phyloP scores from a whole-genome alignment of 1,139 yeast species.

The Spathaspora sp. region DNA sequence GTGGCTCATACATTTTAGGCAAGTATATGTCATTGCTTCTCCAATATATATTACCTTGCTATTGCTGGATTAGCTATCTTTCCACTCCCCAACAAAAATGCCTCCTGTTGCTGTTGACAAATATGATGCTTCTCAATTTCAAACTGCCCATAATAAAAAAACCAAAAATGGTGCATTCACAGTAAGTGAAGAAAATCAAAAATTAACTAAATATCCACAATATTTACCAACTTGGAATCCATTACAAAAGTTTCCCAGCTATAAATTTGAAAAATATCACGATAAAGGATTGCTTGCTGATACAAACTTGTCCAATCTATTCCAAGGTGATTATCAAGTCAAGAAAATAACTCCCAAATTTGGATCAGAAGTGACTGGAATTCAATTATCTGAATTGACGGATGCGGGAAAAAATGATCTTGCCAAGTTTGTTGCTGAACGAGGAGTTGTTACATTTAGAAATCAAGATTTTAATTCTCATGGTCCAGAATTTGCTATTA shows the following conservation, averaged over 20 bases:
- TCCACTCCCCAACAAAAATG: too few species aligned
- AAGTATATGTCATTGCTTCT: too few species aligned
- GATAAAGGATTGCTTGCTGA: slow-evolving; percentile 26
- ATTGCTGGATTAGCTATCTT: too few species aligned
- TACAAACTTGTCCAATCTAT: slow-evolving; percentile 16
- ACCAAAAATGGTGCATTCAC: slow-evolving; percentile 26
- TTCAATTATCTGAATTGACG: slow-evolving; percentile 27
- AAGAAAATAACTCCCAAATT: slow-evolving; percentile 26
- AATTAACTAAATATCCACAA: slow-evolving; percentile 21
- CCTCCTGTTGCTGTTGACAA: slow-evolving; percentile 19
- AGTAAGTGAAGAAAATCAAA: slow-evolving; percentile 22
- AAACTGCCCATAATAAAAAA: slow-evolving; percentile 24
- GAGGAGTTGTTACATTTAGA: slow-evolving; percentile 42
- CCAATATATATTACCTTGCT: too few species aligned
- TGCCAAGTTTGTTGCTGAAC: slow-evolving; percentile 37
- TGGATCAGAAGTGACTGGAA: slow-evolving; percentile 25
- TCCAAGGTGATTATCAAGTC: slow-evolving; percentile 12
- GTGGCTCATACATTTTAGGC: too few species aligned
- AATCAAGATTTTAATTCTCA: slow-evolving; percentile 35
- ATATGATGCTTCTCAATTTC: slow-evolving; percentile 31
- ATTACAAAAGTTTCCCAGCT: slow-evolving; percentile 23
- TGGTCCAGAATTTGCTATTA: slow-evolving; percentile 33
- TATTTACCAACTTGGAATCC: slow-evolving; percentile 34
- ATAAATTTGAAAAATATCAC: slow-evolving; percentile 20
- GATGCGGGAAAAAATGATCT: slow-evolving; percentile 36